Conservation (phyloP, 164 flowering plant genomes). For the Vitis cinerea region DNA sequence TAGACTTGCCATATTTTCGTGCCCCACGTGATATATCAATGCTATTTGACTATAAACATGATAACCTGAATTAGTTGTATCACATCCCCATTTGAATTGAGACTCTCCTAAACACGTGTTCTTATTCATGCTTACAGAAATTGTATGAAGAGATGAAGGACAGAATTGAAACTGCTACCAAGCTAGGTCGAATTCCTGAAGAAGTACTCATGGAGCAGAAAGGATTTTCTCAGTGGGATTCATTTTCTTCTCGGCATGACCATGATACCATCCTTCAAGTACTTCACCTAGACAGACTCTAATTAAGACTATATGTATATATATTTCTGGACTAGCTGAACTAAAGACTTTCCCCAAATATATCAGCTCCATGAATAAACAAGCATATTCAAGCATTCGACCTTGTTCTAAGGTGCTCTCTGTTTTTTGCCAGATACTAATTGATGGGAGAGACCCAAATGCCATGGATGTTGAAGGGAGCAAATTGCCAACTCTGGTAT, state of each 20-base stretch:
- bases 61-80: too few species aligned
- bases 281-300: neutral
- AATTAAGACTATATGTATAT: too few species aligned
- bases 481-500: conserved; percentile 47
- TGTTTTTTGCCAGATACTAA: conserved; percentile 33
- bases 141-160: conserved; percentile 54
- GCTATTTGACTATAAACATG: too few species aligned
- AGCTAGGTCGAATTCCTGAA: conserved; percentile 43
- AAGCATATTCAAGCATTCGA: too few species aligned
- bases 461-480: conserved; percentile 33
- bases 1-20: too few species aligned
- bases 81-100: too few species aligned
- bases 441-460: conserved; percentile 39
- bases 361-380: too few species aligned
- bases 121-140: conserved; percentile 27
- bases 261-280: conserved; percentile 76
- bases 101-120: neutral
- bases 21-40: too few species aligned
- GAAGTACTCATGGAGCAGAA: conserved; percentile 32
- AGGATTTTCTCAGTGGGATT: conserved; percentile 60
- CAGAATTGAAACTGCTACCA: conserved; percentile 42
- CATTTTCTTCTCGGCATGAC: conserved; percentile 35
- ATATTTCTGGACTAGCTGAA: too few species aligned
- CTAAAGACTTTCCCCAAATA: too few species aligned
- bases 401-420: too few species aligned